Evolutionary conservation across 495 filamentous ascomycete genomes (phyloP).

Genomic region (Baudoinia panamericana): DNA sequence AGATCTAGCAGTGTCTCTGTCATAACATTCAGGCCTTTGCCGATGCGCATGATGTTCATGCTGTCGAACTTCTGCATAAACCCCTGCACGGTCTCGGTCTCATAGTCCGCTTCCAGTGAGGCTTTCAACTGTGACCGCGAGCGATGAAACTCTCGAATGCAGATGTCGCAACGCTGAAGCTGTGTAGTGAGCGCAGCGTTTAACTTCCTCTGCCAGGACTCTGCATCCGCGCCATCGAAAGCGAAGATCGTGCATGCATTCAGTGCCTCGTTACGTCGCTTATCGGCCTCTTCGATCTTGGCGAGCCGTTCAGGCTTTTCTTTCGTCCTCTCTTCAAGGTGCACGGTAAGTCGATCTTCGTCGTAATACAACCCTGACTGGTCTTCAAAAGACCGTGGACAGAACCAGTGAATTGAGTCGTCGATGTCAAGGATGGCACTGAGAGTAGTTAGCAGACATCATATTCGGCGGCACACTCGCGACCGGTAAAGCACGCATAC

Average conservation of each 20-base stretch:
- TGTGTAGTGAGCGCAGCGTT: constrained; percentile 38
- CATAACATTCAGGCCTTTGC: constrained; percentile 39
- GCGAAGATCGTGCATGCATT: constrained; percentile 55
- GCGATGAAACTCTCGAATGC: constrained; percentile 68
- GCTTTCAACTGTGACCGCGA: constrained; percentile 50
- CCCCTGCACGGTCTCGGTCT: constrained; percentile 47
- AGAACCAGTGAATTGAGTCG: constrained; percentile 28
- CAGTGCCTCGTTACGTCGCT: constrained; percentile 44
- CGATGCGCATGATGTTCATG: constrained; percentile 51
- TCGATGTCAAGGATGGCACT: constrained; percentile 26
- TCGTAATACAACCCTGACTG: constrained; percentile 25
- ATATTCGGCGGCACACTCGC: neutral
- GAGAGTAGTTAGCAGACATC: constrained; percentile 1
- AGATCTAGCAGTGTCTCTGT: constrained; percentile 36
- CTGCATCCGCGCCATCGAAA: constrained; percentile 48
- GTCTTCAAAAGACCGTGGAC: constrained; percentile 23
- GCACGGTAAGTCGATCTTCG: constrained; percentile 23
- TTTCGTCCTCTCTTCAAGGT: constrained; percentile 10
- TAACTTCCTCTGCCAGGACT: constrained; percentile 46
- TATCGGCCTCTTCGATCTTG: constrained; percentile 35
- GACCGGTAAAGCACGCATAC: constrained; percentile 9
- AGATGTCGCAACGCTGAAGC: constrained; percentile 62
- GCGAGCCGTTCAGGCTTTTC: constrained; percentile 6
- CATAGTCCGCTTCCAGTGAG: constrained; percentile 43
- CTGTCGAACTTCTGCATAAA: constrained; percentile 44